These are phyloP conservation scores for Neonectria magnoliae DNA, from an alignment of 2,329 filamentous ascomycete species.

Conservation along the genomic window DNA sequence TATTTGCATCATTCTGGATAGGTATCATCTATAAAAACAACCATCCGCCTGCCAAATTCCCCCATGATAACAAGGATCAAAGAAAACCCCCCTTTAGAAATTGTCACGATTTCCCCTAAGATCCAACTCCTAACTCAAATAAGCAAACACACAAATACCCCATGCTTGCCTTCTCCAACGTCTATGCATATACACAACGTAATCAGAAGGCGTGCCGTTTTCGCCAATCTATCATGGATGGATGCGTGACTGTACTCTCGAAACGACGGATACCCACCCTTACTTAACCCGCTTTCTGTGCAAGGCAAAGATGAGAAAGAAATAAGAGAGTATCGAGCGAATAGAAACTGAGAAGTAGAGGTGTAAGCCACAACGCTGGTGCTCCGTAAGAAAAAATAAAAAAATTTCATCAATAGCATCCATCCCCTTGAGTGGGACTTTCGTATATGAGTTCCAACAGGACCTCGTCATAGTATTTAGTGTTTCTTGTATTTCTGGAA, in stretches of 20 bases:
- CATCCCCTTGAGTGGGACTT: conserved; percentile 7
- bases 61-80: background rate
- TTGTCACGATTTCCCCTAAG: background rate
- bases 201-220: conserved; percentile 23
- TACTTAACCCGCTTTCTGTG: conserved; percentile 29
- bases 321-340: conserved; percentile 13
- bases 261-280: conserved; percentile 28
- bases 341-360: conserved; percentile 13
- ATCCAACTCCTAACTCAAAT: conserved; percentile 32
- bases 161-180: conserved; percentile 18
- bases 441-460: conserved; percentile 6
- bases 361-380: conserved; percentile 24
- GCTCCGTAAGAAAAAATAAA: conserved; percentile 26
- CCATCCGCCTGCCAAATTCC: conserved; percentile 14
- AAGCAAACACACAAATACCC: conserved; percentile 1
- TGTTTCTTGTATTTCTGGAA: conserved; percentile 61
- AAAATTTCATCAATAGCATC: conserved; percentile 19
- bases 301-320: conserved; percentile 8
- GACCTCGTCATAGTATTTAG: conserved; percentile 34
- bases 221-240: conserved; percentile 36
- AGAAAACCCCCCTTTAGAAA: conserved; percentile 1
- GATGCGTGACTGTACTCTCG: conserved; percentile 28
- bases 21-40: conserved; percentile 34
- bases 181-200: conserved; percentile 36
- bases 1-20: conserved; percentile 31